Percentiles rank a stretch among this genome's conserved stretches.
Evolutionary conservation across 2,329 filamentous ascomycete species (phyloP).

Genomic region (Zopfia rhizophila): DNA sequence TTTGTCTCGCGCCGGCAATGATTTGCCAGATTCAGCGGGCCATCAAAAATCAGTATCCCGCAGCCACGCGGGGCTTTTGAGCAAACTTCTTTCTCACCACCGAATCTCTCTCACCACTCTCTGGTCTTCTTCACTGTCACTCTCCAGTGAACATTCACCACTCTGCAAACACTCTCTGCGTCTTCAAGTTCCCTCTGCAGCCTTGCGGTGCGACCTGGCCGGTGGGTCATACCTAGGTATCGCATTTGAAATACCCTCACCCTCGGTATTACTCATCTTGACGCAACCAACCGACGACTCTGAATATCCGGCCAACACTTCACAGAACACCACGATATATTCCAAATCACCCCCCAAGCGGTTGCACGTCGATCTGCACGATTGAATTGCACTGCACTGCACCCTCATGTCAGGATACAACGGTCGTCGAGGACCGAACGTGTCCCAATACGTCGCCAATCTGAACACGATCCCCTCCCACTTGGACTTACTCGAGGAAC

Average conservation of each 20-base stretch:
- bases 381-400: constrained; percentile 12
- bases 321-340: constrained; percentile 22
- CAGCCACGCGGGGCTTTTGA: constrained; percentile 29
- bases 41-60: constrained; percentile 15
- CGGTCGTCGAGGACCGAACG: constrained; percentile 83
- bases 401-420: constrained; percentile 75
- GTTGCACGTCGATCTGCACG: constrained; percentile 16
- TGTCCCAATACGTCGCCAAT: constrained; percentile 88
- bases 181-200: background rate
- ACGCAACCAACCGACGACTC: constrained; percentile 26
- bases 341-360: constrained; percentile 23
- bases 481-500: constrained; percentile 40
- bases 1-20: too few species aligned
- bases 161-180: background rate
- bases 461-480: constrained; percentile 74
- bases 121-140: constrained; percentile 15
- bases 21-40: constrained; percentile 20
- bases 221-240: background rate
- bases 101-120: constrained; percentile 24
- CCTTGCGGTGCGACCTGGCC: background rate
- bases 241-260: background rate
- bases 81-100: constrained; percentile 18
- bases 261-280: constrained; percentile 32
- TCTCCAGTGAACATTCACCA: too few species aligned
- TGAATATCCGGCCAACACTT: constrained; percentile 15